Evolutionary conservation across 2,329 filamentous ascomycete genomes (phyloP), one percentile per base, ranked within the genome.

Genomic region (Thermothelomyces thermophilus): DNA sequence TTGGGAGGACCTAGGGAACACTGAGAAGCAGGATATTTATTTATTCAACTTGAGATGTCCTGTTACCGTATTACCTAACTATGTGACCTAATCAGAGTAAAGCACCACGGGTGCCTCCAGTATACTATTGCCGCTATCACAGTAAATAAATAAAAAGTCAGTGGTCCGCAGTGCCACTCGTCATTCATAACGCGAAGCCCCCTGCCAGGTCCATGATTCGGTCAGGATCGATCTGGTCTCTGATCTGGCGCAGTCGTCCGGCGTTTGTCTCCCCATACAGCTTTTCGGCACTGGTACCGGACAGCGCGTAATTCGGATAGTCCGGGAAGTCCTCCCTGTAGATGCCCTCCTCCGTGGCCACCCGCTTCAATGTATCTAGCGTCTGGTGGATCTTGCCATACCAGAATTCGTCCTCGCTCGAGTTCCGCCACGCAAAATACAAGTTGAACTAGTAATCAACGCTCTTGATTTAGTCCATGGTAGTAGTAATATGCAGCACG

Each of bases 381-480:
- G 58, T 56, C 30, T 57, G 48, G 7, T 58, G 53, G 42, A 64
- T 60, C 5, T 54, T 35, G 6, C 41, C 45, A 11, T 57, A 46
- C 64, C 64, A 66, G 26, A 51, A 65, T 5, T 57, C 54, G 33
- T 66, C 64, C 1, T 66, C 55, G 3, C 34, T 14, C 5, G 48
- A 13, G 8, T 50, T 39, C 16, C 33, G 30, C 64, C 64, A 66
- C 5, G 59, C 40, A 17, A 58, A 63, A 40, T 64, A 64, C 4
- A 65, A 20, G 41, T 64, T 62, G 3, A 66, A 51, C 53, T 64
- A 30, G n/a, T n/a, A n/a, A n/a, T n/a, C n/a, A n/a, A n/a, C n/a
- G n/a, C n/a, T n/a, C 10, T 11, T 24, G 3, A 13, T 13, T 11
- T 1, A 14, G 6, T 13, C 20, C 36, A 40, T n/a, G n/a, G n/a